A percentile compares a stretch with the other conserved stretches of the same genome.
Evolutionary conservation across 331 rosid genomes (phyloP).

Genomic region (Spiraea crenata): DNA sequence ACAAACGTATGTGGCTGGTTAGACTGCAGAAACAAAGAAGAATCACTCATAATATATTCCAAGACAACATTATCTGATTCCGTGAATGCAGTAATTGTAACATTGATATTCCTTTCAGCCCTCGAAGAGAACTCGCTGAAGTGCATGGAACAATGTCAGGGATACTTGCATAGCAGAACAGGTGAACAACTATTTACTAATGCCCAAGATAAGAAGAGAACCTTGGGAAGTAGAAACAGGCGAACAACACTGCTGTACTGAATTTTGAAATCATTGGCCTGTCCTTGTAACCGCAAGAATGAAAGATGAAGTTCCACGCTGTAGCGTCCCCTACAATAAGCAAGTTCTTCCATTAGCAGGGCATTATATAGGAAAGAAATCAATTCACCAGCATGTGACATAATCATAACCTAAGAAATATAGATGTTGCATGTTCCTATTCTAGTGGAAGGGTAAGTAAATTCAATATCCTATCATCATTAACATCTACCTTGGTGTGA

Average conservation of each 20-base stretch:
- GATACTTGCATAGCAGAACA: not conserved
- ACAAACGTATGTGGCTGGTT: conserved; percentile 97
- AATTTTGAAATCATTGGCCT: conserved; percentile 97
- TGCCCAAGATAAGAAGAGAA: conserved; percentile 26
- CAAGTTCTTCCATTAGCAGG: conserved; percentile 25
- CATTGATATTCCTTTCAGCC: not conserved
- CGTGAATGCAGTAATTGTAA: not conserved
- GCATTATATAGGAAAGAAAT: conserved; percentile 1
- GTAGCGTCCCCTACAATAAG: conserved; percentile 81
- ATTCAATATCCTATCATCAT: conserved; percentile 8
- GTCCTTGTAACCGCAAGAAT: conserved; percentile 91
- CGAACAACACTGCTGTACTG: conserved; percentile 98
- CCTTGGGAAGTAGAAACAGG: conserved; percentile 95
- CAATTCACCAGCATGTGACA: conserved; percentile 2
- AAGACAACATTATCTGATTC: not conserved
- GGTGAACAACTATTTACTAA: not conserved
- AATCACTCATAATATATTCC: not conserved
- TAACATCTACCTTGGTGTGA: conserved; percentile 83
- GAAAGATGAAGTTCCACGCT: conserved; percentile 95
- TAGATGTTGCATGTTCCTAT: conserved; percentile 10
- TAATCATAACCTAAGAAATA: conserved; percentile 1
- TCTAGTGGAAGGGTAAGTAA: not conserved
- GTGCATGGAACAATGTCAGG: not conserved
- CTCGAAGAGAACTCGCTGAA: conserved; percentile 6
- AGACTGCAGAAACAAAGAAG: conserved; percentile 57